Conservation (phyloP, 768 basidiomycete genomes). For the Chalciporus piperatus region DNA sequence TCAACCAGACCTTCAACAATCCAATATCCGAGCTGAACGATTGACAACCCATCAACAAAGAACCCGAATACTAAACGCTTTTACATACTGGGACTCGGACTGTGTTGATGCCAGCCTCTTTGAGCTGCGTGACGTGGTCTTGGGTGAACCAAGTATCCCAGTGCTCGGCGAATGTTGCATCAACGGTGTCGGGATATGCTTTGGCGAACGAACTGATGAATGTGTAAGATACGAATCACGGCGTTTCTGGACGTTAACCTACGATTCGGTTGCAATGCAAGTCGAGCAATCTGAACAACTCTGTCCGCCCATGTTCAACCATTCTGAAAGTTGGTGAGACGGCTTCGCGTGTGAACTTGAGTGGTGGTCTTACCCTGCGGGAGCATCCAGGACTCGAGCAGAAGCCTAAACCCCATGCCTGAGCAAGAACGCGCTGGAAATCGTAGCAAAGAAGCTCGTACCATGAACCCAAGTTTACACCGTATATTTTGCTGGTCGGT, state of each 20-base stretch:
- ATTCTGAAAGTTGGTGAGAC: constrained; percentile 42
- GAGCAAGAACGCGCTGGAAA: neutral
- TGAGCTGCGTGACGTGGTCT: constrained; percentile 54
- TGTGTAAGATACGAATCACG: neutral
- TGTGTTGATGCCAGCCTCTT: constrained; percentile 61
- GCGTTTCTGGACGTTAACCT: neutral
- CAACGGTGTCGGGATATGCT: constrained; percentile 57
- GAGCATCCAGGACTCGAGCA: constrained; percentile 83
- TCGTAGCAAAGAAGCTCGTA: constrained; percentile 21
- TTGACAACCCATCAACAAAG: neutral
- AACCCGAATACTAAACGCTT: neutral
- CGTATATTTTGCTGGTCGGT: constrained; percentile 53
- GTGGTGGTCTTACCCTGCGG: constrained; percentile 47
- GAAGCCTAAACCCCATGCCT: constrained; percentile 47
- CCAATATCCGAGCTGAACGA: constrained; percentile 73
- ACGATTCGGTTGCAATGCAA: constrained; percentile 74
- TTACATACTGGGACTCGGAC: constrained; percentile 68
- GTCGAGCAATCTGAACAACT: constrained; percentile 53
- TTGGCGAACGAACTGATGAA: constrained; percentile 52
- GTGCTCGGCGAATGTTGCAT: constrained; percentile 57
- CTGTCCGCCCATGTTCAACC: constrained; percentile 73
- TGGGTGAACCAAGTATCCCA: constrained; percentile 78
- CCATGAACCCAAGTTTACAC: constrained; percentile 73
- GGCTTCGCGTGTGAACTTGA: neutral
- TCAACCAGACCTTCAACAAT: constrained; percentile 72